Percentiles rank a stretch among this genome's conserved stretches.
Evolutionary conservation across 2,329 filamentous ascomycete genomes (phyloP).

Genomic region (Beauveria sp.): DNA sequence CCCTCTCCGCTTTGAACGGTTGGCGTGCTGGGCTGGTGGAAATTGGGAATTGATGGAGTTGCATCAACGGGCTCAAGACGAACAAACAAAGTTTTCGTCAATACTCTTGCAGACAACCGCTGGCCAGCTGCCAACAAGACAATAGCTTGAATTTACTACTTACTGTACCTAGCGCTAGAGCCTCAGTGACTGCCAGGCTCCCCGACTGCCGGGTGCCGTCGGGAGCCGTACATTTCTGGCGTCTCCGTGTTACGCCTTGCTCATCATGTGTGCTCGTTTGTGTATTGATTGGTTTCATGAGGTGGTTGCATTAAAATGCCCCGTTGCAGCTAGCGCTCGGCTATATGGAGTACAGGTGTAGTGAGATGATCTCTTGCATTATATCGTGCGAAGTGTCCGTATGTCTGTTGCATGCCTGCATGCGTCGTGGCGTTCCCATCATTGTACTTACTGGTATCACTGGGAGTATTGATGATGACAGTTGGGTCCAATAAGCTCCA

Average conservation of each 20-base stretch:
- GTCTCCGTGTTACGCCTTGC: not conserved
- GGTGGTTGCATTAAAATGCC: not conserved
- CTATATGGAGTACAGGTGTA: not conserved
- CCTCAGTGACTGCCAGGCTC: not conserved
- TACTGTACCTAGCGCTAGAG: too few relatives aligned
- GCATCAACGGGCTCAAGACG: not conserved
- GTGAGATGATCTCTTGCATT: too few relatives aligned
- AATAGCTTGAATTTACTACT: not conserved
- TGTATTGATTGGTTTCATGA: not conserved
- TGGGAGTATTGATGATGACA: too few relatives aligned
- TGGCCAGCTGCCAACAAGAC: not conserved
- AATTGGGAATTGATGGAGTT: not conserved
- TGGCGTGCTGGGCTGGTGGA: not conserved
- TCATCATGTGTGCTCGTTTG: not conserved
- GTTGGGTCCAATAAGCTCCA: not conserved
- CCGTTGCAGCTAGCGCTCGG: not conserved
- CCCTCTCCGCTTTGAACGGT: too few relatives aligned
- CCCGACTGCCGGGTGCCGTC: not conserved
- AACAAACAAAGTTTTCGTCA: not conserved
- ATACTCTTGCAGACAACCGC: too few relatives aligned
- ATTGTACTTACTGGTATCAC: too few relatives aligned
- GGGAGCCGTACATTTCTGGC: not conserved
- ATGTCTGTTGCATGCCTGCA: not conserved
- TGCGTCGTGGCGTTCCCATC: not conserved
- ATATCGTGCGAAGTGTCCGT: too few relatives aligned